These are phyloP conservation scores for Fagopyrum homotropicum DNA, from an alignment of 148 eudicot species.

Conservation along the genomic window DNA sequence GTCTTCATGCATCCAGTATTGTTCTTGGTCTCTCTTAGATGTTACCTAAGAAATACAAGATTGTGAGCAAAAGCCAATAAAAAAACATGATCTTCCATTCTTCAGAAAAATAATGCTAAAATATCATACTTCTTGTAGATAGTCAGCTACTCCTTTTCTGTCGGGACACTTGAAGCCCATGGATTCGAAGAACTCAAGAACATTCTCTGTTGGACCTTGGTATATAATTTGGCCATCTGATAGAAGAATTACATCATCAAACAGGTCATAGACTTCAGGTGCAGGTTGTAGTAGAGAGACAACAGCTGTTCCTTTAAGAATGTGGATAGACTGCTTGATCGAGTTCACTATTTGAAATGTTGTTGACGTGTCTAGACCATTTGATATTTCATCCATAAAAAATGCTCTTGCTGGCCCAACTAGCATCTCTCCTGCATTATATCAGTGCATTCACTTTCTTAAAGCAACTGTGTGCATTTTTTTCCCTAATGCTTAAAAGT, in stretches of 20 bases:
- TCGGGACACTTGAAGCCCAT: slow-evolving; percentile 16
- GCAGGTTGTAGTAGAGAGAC: slow-evolving; percentile 86
- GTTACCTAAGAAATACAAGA: slow-evolving; percentile 27
- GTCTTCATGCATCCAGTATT: slow-evolving; percentile 25
- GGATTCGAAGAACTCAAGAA: slow-evolving; percentile 70
- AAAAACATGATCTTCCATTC: background rate
- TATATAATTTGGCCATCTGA: slow-evolving; percentile 80
- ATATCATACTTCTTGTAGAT: slow-evolving; percentile 11
- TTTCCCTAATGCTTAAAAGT: too few species aligned
- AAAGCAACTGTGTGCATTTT: background rate
- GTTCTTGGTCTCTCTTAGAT: slow-evolving; percentile 40
- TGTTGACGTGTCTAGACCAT: slow-evolving; percentile 86
- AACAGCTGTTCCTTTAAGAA: slow-evolving; percentile 66
- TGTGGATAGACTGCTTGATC: slow-evolving; percentile 65
- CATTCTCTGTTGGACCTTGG: slow-evolving; percentile 74
- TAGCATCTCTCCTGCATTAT: slow-evolving; percentile 67
- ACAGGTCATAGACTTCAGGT: slow-evolving; percentile 70
- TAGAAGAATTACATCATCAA: slow-evolving; percentile 78
- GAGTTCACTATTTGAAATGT: slow-evolving; percentile 82
- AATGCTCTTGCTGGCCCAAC: slow-evolving; percentile 82
- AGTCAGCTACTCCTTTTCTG: slow-evolving; percentile 18
- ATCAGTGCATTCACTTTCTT: background rate
- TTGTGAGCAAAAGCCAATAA: background rate
- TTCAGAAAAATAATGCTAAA: background rate
- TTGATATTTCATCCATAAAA: slow-evolving; percentile 90